Percentiles rank a stretch among this genome's conserved stretches.
Evolutionary conservation across 2,329 filamentous ascomycete genomes (phyloP).

Genomic region (Stemphylium vesicarium): DNA sequence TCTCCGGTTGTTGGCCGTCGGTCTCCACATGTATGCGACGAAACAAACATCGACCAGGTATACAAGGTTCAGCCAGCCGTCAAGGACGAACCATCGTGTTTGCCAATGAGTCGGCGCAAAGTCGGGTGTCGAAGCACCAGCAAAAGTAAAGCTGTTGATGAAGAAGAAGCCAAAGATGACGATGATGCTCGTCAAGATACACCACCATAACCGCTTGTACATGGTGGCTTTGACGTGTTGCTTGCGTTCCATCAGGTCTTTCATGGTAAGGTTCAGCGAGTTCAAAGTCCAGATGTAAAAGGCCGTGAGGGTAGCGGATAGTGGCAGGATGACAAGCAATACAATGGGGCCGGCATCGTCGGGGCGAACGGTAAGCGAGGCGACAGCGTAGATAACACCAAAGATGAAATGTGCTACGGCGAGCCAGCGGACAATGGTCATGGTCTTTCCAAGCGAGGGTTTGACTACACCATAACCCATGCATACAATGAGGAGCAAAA

Average conservation of each 20-base stretch:
- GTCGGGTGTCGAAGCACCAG: constrained; percentile 80
- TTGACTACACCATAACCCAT: constrained; percentile 99
- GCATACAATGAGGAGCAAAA: constrained; percentile 94
- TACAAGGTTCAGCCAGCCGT: constrained; percentile 96
- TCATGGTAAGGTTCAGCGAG: constrained; percentile 91
- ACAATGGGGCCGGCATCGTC: constrained; percentile 90
- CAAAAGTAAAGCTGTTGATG: constrained; percentile 95
- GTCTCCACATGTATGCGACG: constrained; percentile 94
- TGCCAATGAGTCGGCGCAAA: constrained; percentile 98
- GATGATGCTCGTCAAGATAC: constrained; percentile 87
- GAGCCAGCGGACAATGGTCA: constrained; percentile 91
- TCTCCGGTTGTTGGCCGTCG: constrained; percentile 92
- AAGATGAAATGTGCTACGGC: constrained; percentile 94
- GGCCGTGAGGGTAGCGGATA: constrained; percentile 89
- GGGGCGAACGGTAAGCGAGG: constrained; percentile 85
- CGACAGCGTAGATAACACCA: constrained; percentile 89
- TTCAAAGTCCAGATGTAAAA: constrained; percentile 99
- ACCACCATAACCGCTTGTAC: constrained; percentile 99
- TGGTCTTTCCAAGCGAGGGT: constrained; percentile 85
- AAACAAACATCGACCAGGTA: constrained; percentile 94
- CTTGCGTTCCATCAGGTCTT: constrained; percentile 92
- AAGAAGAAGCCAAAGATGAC: constrained; percentile 99
- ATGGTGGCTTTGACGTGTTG: constrained; percentile 92
- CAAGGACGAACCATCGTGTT: constrained; percentile 93
- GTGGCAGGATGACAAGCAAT: constrained; percentile 88